Conservation (phyloP, 208 protist genomes). For the Histomonas meleagridis region DNA sequence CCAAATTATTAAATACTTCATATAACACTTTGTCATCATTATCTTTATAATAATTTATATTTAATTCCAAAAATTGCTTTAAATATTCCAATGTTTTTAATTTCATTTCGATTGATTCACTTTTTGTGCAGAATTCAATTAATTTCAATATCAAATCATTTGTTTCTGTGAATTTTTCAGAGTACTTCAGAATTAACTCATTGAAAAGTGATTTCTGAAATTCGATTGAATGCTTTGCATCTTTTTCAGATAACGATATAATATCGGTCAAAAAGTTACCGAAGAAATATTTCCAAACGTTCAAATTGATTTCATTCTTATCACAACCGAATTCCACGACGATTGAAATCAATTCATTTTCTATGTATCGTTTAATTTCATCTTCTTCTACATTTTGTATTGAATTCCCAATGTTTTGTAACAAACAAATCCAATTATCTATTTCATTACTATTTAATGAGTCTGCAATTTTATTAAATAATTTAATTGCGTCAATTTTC, state of each 20-base stretch:
- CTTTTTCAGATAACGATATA: background rate
- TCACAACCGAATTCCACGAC: background rate
- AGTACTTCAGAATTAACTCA: background rate
- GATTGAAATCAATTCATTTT: background rate
- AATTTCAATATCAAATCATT: background rate
- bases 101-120: background rate
- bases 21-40: background rate
- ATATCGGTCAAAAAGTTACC: background rate
- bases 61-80: background rate
- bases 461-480: background rate
- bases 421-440: background rate
- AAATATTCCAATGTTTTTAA: background rate
- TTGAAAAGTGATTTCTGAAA: background rate
- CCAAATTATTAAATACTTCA: too few relatives aligned
- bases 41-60: background rate
- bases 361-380: background rate
- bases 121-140: background rate
- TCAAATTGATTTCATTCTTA: background rate
- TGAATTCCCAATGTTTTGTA: background rate
- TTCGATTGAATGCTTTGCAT: background rate
- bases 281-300: background rate
- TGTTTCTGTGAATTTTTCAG: background rate
- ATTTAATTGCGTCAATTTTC: background rate
- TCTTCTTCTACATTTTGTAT: background rate
- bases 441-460: background rate